Evolutionary conservation across 139 green algal species (phyloP).

Genomic region (Microglena sp.): DNA sequence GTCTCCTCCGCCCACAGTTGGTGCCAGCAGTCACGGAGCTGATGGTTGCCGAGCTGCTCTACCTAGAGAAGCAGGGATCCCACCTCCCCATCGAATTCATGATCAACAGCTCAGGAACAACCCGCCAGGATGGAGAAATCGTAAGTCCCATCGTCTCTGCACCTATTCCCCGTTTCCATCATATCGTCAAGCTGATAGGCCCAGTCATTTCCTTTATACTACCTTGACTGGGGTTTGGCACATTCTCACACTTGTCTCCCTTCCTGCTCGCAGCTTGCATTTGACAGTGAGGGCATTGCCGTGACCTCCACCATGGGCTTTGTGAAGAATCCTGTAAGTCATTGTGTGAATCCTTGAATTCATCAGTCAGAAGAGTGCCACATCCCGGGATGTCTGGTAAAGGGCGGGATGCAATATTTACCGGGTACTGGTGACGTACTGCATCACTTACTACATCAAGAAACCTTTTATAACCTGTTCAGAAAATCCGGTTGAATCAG

Average conservation of each 20-base stretch:
- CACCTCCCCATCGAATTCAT: slow-evolving; percentile 90
- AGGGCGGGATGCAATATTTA: no score
- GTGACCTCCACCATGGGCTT: slow-evolving; percentile 87
- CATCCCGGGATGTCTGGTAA: no score
- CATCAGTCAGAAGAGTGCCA: neutral
- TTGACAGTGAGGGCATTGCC: slow-evolving; percentile 90
- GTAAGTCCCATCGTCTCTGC: slow-evolving; percentile 16
- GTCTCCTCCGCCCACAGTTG: slow-evolving; percentile 49
- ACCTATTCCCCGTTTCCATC: neutral
- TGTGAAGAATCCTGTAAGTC: slow-evolving; percentile 65
- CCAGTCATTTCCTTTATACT: no score
- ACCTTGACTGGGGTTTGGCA: no score
- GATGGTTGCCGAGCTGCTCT: slow-evolving; percentile 94
- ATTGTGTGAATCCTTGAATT: no score
- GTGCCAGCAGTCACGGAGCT: slow-evolving; percentile 97
- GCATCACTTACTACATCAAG: no score
- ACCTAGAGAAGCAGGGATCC: slow-evolving; percentile 83
- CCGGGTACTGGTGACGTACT: no score
- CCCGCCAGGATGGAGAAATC: slow-evolving; percentile 54
- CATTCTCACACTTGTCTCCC: neutral
- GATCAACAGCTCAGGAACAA: slow-evolving; percentile 90
- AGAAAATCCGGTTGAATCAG: no score
- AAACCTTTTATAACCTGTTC: no score
- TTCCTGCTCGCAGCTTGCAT: slow-evolving; percentile 45
- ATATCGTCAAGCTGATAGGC: no score